phyloP scores from a whole-genome alignment of 2,329 filamentous ascomycete species.

The Neurospora sp. region DNA sequence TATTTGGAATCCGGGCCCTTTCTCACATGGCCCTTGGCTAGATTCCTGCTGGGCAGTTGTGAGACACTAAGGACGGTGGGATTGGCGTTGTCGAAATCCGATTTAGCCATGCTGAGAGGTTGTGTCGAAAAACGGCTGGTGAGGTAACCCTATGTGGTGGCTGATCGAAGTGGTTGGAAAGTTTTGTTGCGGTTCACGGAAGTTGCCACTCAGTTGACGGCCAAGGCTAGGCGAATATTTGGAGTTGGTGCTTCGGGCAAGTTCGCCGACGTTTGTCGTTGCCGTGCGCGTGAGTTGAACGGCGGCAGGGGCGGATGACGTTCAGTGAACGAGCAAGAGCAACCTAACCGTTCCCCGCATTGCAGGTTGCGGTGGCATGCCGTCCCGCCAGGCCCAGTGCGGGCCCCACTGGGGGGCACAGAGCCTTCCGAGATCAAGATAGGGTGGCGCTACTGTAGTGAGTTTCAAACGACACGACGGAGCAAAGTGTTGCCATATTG shows the following conservation, averaged over 20 bases:
- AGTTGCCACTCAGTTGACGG: neutral
- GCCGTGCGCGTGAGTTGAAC: neutral
- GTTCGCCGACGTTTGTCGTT: neutral
- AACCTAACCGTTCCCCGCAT: neutral
- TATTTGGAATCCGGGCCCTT: conserved; percentile 38
- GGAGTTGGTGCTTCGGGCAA: neutral
- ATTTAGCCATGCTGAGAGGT: conserved; percentile 26
- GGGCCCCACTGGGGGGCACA: neutral
- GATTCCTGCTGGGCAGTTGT: conserved; percentile 74
- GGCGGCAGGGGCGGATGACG: neutral
- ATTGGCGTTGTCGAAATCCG: conserved; percentile 66
- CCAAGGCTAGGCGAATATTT: neutral
- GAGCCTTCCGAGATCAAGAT: neutral
- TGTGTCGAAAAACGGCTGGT: neutral
- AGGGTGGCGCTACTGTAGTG: neutral
- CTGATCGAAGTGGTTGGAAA: neutral
- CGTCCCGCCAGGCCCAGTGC: neutral
- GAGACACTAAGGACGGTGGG: conserved; percentile 83
- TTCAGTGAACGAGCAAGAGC: neutral
- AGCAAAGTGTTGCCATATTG: too few species aligned
- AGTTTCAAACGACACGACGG: neutral
- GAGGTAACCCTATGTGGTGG: neutral
- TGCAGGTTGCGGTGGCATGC: neutral
- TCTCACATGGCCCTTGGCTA: conserved; percentile 39
- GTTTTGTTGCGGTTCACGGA: neutral